Conservation (phyloP, 768 basidiomycete genomes). For the Podaxis mareebaensis region DNA sequence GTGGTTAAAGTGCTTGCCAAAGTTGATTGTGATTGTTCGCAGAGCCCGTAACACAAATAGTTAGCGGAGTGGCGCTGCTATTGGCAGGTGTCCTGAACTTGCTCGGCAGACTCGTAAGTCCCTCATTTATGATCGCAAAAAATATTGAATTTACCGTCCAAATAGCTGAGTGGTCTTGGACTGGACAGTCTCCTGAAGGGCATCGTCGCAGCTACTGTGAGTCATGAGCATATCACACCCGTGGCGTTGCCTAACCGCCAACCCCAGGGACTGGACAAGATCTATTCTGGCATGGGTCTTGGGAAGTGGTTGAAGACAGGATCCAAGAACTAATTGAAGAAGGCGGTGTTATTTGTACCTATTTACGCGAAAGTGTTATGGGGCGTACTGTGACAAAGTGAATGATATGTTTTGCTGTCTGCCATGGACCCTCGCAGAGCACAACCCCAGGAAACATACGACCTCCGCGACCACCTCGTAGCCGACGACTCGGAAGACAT, state of each 20-base stretch:
- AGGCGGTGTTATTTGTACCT: background rate
- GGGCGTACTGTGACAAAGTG: background rate
- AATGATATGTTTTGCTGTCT: background rate
- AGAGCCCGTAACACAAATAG: slow-evolving; percentile 39
- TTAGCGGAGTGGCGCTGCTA: slow-evolving; percentile 36
- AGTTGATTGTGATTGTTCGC: background rate
- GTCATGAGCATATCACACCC: background rate
- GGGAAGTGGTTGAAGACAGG: slow-evolving; percentile 27
- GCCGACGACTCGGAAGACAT: slow-evolving; percentile 7
- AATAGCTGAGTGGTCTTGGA: slow-evolving; percentile 30
- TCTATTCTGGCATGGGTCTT: slow-evolving; percentile 34
- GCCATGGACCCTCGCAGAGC: background rate
- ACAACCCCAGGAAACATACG: slow-evolving; percentile 9
- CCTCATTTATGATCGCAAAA: background rate
- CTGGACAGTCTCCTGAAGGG: slow-evolving; percentile 34
- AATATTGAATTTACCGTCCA: background rate
- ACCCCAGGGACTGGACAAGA: slow-evolving; percentile 33
- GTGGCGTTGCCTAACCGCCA: background rate
- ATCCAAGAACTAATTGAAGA: too few relatives aligned
- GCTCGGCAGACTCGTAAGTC: slow-evolving; percentile 28
- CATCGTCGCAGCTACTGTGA: slow-evolving; percentile 31
- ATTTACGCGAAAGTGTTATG: background rate
- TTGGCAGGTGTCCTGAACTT: slow-evolving; percentile 38
- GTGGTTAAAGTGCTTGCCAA: background rate
- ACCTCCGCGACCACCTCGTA: slow-evolving; percentile 10